phyloP scores from a whole-genome alignment of 441 rosid genomes.

The Populus hybrid region DNA sequence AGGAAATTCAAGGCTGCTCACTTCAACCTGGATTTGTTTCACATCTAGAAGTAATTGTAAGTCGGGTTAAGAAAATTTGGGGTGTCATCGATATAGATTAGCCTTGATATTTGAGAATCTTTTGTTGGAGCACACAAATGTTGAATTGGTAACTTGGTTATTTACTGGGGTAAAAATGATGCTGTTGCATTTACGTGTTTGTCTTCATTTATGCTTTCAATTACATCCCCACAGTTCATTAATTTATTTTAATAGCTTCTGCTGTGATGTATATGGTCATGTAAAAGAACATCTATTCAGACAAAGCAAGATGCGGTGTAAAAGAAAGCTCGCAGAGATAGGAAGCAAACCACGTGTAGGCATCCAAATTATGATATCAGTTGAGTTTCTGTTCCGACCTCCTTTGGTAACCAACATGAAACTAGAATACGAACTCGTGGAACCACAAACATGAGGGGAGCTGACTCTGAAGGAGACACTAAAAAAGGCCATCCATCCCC shows the following conservation, averaged over 20 bases:
- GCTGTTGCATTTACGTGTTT: neutral
- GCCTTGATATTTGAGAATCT: too few species aligned
- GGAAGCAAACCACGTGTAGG: conserved; percentile 20
- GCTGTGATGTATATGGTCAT: neutral
- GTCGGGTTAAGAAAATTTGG: too few species aligned
- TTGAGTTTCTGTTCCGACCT: conserved; percentile 9
- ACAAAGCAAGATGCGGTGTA: conserved; percentile 7
- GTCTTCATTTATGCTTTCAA: neutral
- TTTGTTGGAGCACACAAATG: neutral
- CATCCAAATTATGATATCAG: conserved; percentile 18
- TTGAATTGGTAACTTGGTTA: neutral
- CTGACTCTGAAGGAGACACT: conserved; percentile 17
- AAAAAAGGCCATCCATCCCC: conserved; percentile 20
- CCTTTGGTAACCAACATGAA: conserved; percentile 23
- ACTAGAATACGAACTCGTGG: conserved; percentile 22
- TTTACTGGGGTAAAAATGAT: too few species aligned
- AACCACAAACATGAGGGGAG: conserved; percentile 19
- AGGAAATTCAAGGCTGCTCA: too few species aligned
- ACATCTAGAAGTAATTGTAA: too few species aligned
- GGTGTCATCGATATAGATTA: neutral
- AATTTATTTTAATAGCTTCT: too few species aligned
- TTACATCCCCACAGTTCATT: neutral
- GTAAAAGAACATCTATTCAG: conserved; percentile 4
- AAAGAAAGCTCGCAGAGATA: conserved; percentile 1
- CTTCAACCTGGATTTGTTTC: too few species aligned